Base-by-base conservation (phyloP, 78 protist genomes). In the Chrysochromulina parva region DNA sequence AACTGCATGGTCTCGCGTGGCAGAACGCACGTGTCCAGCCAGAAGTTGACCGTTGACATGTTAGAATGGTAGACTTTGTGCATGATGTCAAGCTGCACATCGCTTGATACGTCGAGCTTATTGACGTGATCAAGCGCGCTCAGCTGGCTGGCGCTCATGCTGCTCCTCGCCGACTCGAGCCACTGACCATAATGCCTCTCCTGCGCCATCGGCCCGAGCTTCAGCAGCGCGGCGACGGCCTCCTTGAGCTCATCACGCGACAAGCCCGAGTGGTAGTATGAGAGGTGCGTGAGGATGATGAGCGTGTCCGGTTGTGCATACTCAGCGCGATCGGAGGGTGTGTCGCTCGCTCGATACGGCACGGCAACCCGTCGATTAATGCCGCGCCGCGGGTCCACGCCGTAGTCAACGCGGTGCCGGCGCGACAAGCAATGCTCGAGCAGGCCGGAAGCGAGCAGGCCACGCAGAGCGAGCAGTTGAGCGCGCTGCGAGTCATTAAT, bases 381-480 rank as follows among this genome's bases (percentile, higher is more conserved):
- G 24, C 20, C 60, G 0, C 66, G 0, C n/a, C 13, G 3, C 3
- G 54, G 16, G 50, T 57, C 88, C 19, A 89, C 60, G 4, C 91
- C 91, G 17, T 58, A 89, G n/a, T 76, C 86, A 50, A 89, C 91
- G 11, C 88, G 76, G 60, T 38, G 58, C 26, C 91, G 48, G 71
- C 67, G 22, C 20, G 20, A 0, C 26, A 89, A 54, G 91, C 65
- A 53, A 47, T 71, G 88, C 38, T 3, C 66, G 47, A 76, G 47
- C n/a, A 89, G 48, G 22, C 86, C 91, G 38, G 3, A 4, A 0
- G 85, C 88, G 5, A 89, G 74, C 16, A 89, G 57, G 47, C 91
- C 91, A 0, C 91, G 85, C 52, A 89, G 47, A 0, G 84, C 84
- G 1, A 88, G 82, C 59, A 85, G 58, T 20, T 47, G 47, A 20